phyloP scores from a whole-genome alignment of 2,329 filamentous ascomycete genomes.

The Venturia oleaginea region DNA sequence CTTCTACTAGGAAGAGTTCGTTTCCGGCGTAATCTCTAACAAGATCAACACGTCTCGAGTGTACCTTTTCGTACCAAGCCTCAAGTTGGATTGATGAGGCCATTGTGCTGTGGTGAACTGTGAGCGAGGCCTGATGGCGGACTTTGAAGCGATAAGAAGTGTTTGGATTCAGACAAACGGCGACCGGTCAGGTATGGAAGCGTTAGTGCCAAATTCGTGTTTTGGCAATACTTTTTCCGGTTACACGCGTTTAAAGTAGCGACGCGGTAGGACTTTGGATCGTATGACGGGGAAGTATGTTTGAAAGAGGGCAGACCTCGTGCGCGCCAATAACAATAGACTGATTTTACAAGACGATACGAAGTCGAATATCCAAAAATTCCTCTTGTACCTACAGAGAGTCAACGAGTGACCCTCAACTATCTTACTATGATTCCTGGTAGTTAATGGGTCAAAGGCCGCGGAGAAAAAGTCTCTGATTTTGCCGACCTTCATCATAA shows the following conservation, averaged over 20 bases:
- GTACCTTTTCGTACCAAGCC: slow-evolving; percentile 33
- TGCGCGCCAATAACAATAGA: too few relatives aligned
- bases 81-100: neutral
- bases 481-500: too few relatives aligned
- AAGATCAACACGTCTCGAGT: slow-evolving; percentile 43
- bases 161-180: neutral
- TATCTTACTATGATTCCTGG: too few relatives aligned
- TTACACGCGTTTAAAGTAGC: neutral
- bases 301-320: too few relatives aligned
- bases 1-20: slow-evolving; percentile 64
- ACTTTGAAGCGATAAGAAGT: neutral
- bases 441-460: too few relatives aligned
- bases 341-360: too few relatives aligned
- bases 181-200: neutral
- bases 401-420: too few relatives aligned
- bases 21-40: slow-evolving; percentile 66
- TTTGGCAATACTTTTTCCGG: neutral
- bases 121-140: neutral
- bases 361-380: too few relatives aligned
- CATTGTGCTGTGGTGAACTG: neutral
- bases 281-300: neutral
- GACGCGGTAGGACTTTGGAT: neutral
- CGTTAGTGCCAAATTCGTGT: slow-evolving; percentile 2
- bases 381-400: too few relatives aligned
- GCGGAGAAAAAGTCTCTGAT: too few relatives aligned